These are phyloP conservation scores for Pyrenula aspistea DNA, from an alignment of 495 filamentous ascomycete genomes.

Conservation along the genomic window DNA sequence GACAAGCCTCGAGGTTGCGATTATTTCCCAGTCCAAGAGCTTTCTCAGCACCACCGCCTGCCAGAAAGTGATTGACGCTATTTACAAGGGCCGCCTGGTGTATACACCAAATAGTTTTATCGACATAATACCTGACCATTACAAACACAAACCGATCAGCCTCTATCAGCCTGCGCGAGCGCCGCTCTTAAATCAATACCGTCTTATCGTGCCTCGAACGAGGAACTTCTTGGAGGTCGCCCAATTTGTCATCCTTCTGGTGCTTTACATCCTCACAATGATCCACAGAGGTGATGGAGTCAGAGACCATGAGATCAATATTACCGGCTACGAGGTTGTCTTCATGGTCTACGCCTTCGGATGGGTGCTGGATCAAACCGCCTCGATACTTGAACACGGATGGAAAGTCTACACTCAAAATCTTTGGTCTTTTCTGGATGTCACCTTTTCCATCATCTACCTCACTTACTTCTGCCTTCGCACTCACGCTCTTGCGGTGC, in stretches of 20 bases:
- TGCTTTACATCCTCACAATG: conserved; percentile 54
- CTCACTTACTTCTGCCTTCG: conserved; percentile 46
- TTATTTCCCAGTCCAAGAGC: conserved; percentile 53
- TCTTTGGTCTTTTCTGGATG: conserved; percentile 67
- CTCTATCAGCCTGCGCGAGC: conserved; percentile 55
- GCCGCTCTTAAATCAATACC: conserved; percentile 62
- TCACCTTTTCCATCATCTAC: conserved; percentile 53
- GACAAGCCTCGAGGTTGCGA: conserved; percentile 58
- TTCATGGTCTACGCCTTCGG: conserved; percentile 56
- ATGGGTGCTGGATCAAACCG: conserved; percentile 64
- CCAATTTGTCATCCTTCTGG: conserved; percentile 53
- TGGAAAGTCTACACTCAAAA: conserved; percentile 70
- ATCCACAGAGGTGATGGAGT: conserved; percentile 33
- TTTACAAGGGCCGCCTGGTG: conserved; percentile 41
- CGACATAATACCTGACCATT: conserved; percentile 61
- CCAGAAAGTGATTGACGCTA: conserved; percentile 58
- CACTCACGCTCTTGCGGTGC: conserved; percentile 37
- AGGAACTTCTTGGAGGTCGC: conserved; percentile 54
- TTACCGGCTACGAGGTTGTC: conserved; percentile 28
- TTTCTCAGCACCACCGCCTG: conserved; percentile 58
- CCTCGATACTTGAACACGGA: conserved; percentile 58
- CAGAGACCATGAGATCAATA: not conserved
- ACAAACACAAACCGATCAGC: conserved; percentile 59
- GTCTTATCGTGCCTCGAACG: conserved; percentile 56
- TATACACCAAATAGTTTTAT: conserved; percentile 61